These are phyloP conservation scores for Epichloe hybrida DNA, from an alignment of 2,329 filamentous ascomycete species.

Conservation along the genomic window DNA sequence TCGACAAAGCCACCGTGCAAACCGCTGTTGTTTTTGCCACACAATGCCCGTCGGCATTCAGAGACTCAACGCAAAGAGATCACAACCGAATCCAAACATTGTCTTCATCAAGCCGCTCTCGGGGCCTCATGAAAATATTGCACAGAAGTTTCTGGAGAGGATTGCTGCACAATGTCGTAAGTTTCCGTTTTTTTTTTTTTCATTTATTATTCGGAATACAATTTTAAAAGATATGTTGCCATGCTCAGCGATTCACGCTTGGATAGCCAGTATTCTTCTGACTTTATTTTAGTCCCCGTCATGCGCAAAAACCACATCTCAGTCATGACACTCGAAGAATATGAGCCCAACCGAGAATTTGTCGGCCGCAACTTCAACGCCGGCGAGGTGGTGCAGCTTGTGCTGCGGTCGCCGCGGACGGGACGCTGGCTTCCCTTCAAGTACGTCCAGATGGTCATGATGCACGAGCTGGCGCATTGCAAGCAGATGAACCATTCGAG, in stretches of 20 bases:
- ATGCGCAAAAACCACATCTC: constrained; percentile 53
- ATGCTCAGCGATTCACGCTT: too few relatives aligned
- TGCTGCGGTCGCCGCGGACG: constrained; percentile 52
- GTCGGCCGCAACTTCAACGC: constrained; percentile 84
- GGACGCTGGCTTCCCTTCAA: constrained; percentile 67
- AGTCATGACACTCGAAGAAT: constrained; percentile 65
- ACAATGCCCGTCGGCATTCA: constrained; percentile 66
- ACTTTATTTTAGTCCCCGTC: constrained; percentile 39
- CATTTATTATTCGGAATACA: not conserved
- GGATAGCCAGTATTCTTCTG: not conserved
- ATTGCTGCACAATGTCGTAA: constrained; percentile 68
- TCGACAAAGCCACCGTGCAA: not conserved
- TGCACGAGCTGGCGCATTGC: constrained; percentile 81
- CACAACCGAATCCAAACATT: constrained; percentile 64
- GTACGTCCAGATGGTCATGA: constrained; percentile 90
- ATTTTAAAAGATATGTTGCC: not conserved
- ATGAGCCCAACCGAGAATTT: constrained; percentile 68
- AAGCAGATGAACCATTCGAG: constrained; percentile 83
- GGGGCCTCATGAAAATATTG: constrained; percentile 46
- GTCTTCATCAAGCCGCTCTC: constrained; percentile 74
- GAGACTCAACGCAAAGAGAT: constrained; percentile 60
- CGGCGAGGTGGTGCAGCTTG: constrained; percentile 75
- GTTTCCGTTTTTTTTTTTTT: constrained; percentile 8
- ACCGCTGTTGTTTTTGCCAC: not conserved
- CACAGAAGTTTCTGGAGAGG: constrained; percentile 59